Percentiles rank a stretch among this genome's conserved stretches.
phyloP scores from a whole-genome alignment of 148 eudicot genomes.

The Euryodendron excelsum region DNA sequence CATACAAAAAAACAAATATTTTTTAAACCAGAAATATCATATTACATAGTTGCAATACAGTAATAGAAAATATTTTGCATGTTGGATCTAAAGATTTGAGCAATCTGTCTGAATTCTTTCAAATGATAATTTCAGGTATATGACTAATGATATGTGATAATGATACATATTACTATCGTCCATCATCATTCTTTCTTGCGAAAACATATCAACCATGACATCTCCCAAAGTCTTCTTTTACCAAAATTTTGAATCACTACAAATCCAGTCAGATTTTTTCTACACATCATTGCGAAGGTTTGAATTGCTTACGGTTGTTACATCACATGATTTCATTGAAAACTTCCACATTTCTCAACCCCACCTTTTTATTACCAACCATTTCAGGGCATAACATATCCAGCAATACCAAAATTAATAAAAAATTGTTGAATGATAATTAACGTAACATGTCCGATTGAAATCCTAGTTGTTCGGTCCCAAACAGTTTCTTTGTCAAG shows the following conservation, averaged over 20 bases:
- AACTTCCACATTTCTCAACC: neutral
- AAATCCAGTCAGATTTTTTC: neutral
- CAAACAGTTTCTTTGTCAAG: neutral
- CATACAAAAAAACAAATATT: too few relatives aligned
- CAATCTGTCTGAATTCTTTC: too few relatives aligned
- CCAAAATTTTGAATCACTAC: neutral
- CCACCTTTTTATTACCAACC: neutral
- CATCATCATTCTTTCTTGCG: too few relatives aligned
- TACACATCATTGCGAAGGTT: neutral
- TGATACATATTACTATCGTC: too few relatives aligned
- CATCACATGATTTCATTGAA: neutral
- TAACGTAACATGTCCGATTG: neutral
- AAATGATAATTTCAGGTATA: too few relatives aligned
- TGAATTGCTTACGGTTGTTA: neutral
- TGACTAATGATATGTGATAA: too few relatives aligned
- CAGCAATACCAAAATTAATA: neutral
- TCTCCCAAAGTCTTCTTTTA: neutral
- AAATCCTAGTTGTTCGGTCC: neutral
- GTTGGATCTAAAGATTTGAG: too few relatives aligned
- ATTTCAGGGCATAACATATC: neutral
- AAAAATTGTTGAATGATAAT: neutral
- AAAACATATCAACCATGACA: neutral
- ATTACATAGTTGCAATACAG: too few relatives aligned
- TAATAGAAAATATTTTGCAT: too few relatives aligned
- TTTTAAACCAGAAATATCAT: too few relatives aligned